These are phyloP conservation scores for Myxozyma kluyveri DNA, from an alignment of 805 yeast genomes.

Conservation along the genomic window DNA sequence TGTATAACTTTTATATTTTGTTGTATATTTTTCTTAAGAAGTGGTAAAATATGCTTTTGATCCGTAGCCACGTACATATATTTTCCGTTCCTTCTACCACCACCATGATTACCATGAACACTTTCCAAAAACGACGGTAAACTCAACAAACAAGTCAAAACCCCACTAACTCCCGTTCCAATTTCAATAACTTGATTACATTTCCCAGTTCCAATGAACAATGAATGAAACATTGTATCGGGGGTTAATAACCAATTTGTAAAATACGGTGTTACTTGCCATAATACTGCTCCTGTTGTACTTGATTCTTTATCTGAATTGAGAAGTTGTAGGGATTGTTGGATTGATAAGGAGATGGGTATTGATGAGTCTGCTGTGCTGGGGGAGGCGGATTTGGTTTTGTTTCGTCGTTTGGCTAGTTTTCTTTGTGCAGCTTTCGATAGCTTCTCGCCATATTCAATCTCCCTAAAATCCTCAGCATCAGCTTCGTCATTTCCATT, in stretches of 20 bases:
- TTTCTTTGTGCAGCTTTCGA: background rate
- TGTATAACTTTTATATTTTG: constrained; percentile 39
- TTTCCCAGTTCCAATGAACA: constrained; percentile 28
- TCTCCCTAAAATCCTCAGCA: background rate
- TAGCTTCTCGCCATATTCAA: background rate
- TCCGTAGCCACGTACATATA: constrained; percentile 54
- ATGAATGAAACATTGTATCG: constrained; percentile 10
- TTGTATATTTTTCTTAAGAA: constrained; percentile 48
- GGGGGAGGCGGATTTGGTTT: background rate
- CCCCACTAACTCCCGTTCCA: constrained; percentile 62
- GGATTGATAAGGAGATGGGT: constrained; percentile 30
- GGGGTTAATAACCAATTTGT: constrained; percentile 52
- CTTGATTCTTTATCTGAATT: constrained; percentile 40
- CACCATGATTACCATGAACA: background rate
- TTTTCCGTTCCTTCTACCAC: background rate
- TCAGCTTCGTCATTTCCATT: background rate
- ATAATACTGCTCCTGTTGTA: constrained; percentile 64
- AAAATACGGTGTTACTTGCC: constrained; percentile 53
- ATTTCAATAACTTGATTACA: constrained; percentile 48
- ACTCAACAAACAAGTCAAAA: constrained; percentile 46
- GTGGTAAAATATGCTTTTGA: constrained; percentile 53
- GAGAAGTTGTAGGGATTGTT: constrained; percentile 40
- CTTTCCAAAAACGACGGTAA: constrained; percentile 24
- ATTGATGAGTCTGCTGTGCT: background rate
- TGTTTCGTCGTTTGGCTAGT: background rate